Conservation (phyloP, 1,139 yeast genomes). For the Geotrichum restrictum region DNA sequence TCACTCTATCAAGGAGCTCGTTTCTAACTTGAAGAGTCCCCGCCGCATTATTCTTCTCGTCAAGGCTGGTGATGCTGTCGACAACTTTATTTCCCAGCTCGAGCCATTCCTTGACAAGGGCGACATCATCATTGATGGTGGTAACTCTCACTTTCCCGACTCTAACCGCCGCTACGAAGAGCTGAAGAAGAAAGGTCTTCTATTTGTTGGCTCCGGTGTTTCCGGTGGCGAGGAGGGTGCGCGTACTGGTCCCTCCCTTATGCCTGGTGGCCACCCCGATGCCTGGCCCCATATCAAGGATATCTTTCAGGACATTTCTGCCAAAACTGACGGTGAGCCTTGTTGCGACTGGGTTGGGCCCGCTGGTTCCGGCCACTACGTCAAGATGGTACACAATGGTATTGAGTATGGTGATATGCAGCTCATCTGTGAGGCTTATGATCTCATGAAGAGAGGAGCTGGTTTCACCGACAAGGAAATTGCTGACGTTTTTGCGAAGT, state of each 20-base stretch:
- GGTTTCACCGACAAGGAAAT: constrained; percentile 87
- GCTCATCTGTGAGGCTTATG: constrained; percentile 96
- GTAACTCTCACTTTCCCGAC: constrained; percentile 99
- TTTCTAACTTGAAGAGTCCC: constrained; percentile 89
- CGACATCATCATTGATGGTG: constrained; percentile 98
- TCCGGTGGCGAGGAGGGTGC: constrained; percentile 99
- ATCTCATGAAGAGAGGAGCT: constrained; percentile 90
- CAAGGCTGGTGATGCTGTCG: constrained; percentile 96
- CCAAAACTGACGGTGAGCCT: constrained; percentile 97
- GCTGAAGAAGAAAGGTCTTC: constrained; percentile 79
- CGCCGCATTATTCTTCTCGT: constrained; percentile 91
- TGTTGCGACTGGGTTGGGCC: constrained; percentile 99
- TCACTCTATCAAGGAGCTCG: constrained; percentile 82
- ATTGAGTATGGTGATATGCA: constrained; percentile 99
- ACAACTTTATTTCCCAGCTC: constrained; percentile 81
- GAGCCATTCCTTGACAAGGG: constrained; percentile 91
- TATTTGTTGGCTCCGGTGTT: constrained; percentile 97
- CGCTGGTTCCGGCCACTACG: constrained; percentile 98
- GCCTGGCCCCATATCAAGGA: constrained; percentile 99
- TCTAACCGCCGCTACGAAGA: constrained; percentile 94
- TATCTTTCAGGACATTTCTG: constrained; percentile 93
- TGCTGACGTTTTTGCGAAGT: constrained; percentile 82
- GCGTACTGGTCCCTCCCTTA: constrained; percentile 96
- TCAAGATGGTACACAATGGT: constrained; percentile 99
- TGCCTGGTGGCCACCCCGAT: constrained; percentile 98